phyloP scores from a whole-genome alignment of 176 grass and related monocot species.

The Thinopyrum elongatum region DNA sequence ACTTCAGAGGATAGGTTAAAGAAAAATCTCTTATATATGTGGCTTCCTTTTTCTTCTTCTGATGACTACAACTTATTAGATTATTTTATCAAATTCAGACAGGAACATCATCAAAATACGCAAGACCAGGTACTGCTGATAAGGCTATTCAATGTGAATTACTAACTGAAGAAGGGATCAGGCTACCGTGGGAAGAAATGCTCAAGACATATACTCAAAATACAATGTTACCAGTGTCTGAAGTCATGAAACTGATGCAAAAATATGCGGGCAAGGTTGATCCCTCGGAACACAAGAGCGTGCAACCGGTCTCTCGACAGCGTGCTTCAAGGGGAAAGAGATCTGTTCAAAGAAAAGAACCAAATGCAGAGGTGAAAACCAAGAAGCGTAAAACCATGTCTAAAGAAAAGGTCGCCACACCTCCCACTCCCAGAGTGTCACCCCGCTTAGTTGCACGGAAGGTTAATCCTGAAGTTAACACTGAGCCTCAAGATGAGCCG shows the following conservation, averaged over 20 bases:
- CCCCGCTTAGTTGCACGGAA: slow-evolving; percentile 43
- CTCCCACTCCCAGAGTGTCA: slow-evolving; percentile 37
- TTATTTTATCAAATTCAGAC: slow-evolving; percentile 39
- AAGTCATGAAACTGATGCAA: slow-evolving; percentile 23
- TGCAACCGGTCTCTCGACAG: not conserved
- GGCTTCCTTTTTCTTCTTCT: not conserved
- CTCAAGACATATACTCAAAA: slow-evolving; percentile 5
- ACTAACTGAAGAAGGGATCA: slow-evolving; percentile 45
- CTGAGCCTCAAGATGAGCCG: not conserved
- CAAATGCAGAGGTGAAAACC: slow-evolving; percentile 17
- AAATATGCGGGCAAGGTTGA: slow-evolving; percentile 14
- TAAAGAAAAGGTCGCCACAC: slow-evolving; percentile 16
- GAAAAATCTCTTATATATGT: not conserved
- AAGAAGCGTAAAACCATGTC: slow-evolving; percentile 29
- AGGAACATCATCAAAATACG: slow-evolving; percentile 17
- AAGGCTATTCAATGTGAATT: slow-evolving; percentile 53
- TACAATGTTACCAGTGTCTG: not conserved
- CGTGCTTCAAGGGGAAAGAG: slow-evolving; percentile 17
- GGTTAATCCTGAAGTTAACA: slow-evolving; percentile 20
- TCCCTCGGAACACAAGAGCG: slow-evolving; percentile 9
- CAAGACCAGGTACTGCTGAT: slow-evolving; percentile 43
- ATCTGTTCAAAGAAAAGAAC: slow-evolving; percentile 32
- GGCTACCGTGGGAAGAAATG: slow-evolving; percentile 19
- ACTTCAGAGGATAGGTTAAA: slow-evolving; percentile 5
- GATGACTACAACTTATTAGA: not conserved